phyloP scores from a whole-genome alignment of 345 rosid genomes.

The Populus davidiana region DNA sequence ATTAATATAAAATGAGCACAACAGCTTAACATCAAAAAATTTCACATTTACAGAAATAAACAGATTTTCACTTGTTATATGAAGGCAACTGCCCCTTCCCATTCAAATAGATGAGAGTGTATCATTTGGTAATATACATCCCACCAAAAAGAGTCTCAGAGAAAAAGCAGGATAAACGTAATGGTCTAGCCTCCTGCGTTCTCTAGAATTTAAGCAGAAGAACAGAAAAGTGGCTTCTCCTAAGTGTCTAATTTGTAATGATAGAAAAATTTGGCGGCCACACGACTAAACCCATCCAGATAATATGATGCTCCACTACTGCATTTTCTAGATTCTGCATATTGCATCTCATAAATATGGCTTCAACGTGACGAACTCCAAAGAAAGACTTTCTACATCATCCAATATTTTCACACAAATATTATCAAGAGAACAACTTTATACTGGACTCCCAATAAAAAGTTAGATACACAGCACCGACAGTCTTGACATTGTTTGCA shows the following conservation, averaged over 20 bases:
- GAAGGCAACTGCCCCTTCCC: background rate
- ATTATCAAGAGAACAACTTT: background rate
- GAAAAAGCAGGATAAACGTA: background rate
- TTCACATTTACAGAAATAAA: background rate
- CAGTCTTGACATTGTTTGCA: constrained; percentile 27
- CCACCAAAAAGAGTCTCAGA: background rate
- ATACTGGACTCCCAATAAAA: background rate
- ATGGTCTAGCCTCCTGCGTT: background rate
- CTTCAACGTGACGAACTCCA: background rate
- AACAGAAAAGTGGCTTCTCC: background rate
- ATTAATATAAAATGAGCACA: background rate
- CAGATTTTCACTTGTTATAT: background rate
- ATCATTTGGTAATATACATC: background rate
- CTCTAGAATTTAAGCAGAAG: background rate
- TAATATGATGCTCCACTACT: background rate
- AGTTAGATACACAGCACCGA: background rate
- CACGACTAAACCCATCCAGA: background rate
- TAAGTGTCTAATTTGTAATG: no score
- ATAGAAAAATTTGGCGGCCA: background rate
- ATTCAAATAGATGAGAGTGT: background rate
- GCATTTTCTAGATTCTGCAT: background rate
- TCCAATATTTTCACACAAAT: background rate
- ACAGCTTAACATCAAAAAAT: background rate
- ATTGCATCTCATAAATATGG: background rate
- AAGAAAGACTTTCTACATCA: background rate